phyloP scores from a whole-genome alignment of 768 basidiomycete species.

The Serendipita sp. region DNA sequence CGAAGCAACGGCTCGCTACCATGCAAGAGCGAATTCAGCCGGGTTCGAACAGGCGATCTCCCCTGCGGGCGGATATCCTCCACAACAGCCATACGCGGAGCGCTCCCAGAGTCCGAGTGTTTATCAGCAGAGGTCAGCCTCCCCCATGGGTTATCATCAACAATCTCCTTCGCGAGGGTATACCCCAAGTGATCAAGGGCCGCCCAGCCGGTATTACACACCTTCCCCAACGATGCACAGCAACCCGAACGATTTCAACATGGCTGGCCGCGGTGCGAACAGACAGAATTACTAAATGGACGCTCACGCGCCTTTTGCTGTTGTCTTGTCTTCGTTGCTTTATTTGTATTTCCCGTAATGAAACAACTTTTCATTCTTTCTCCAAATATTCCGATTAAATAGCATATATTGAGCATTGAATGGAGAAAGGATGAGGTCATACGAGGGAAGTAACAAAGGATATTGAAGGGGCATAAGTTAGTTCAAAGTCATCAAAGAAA shows the following conservation, averaged over 20 bases:
- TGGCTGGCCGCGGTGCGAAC: background rate
- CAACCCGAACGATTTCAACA: background rate
- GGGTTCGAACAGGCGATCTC: background rate
- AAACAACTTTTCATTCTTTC: no score
- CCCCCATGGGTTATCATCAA: background rate
- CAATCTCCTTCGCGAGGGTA: background rate
- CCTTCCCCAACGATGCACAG: background rate
- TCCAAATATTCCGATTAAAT: no score
- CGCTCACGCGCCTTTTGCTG: no score
- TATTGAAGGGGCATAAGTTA: no score
- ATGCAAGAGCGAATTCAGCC: background rate
- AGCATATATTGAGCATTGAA: no score
- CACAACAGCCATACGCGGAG: background rate
- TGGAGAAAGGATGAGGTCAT: no score
- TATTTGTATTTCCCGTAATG: no score
- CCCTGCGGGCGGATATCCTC: background rate
- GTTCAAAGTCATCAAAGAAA: no score
- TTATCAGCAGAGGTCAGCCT: slow-evolving; percentile 1
- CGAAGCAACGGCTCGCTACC: background rate
- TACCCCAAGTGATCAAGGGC: background rate
- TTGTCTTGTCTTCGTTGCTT: no score
- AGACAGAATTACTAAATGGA: background rate
- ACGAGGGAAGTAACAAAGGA: no score
- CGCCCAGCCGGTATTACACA: background rate
- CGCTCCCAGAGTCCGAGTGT: background rate